These are phyloP conservation scores for Aspergillus tamarii DNA, from an alignment of 2,329 filamentous ascomycete species.

Conservation along the genomic window DNA sequence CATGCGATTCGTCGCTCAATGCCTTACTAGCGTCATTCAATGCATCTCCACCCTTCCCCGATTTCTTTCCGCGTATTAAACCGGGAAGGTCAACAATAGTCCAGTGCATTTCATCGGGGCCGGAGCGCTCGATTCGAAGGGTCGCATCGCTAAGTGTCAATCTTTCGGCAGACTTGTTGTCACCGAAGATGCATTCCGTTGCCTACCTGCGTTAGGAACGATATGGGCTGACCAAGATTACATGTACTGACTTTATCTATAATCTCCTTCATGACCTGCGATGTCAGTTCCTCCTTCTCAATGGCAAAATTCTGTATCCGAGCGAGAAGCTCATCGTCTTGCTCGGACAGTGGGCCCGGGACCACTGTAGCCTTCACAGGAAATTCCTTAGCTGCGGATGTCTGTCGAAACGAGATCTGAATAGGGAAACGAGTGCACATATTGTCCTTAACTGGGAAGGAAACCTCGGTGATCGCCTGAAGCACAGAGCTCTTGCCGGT, in stretches of 20 bases:
- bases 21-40: background rate
- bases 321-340: background rate
- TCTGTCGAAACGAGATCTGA: conserved; percentile 13
- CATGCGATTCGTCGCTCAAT: background rate
- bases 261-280: background rate
- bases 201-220: background rate
- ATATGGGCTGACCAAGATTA: background rate
- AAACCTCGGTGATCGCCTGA: conserved; percentile 12
- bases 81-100: background rate
- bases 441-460: conserved; percentile 6
- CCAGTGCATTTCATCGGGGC: background rate
- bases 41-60: background rate
- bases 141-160: background rate
- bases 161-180: background rate
- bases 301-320: background rate
- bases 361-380: background rate
- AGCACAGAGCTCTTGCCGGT: conserved; percentile 18
- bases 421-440: conserved; percentile 13
- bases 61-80: background rate
- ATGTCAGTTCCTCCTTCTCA: background rate
- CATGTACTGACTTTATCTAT: background rate
- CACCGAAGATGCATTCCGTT: background rate
- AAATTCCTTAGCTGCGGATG: background rate
- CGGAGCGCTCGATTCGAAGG: background rate
- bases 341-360: background rate